Base-by-base conservation (phyloP, 371 early-diverging fungal species). In the Capniomyces stellatus region DNA sequence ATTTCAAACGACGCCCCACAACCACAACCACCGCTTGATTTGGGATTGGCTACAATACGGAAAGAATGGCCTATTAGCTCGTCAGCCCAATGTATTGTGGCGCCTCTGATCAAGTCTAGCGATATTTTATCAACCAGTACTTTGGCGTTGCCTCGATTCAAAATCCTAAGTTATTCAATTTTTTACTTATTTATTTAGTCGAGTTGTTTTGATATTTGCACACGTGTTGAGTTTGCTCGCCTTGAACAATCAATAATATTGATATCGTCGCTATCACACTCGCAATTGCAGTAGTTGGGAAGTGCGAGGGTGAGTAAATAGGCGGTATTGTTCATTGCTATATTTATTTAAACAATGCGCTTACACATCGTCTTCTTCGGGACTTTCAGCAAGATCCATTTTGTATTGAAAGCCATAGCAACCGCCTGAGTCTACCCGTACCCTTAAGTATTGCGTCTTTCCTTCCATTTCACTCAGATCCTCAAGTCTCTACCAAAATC, bases 361-460 rank as follows among this genome's bases (percentile, higher is more conserved):
- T 40, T 40, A 40, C 19, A 90, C 85, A 21, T 91, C 89, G 52
- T 81, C 67, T 4, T 21, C 69, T 46, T 81, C 78, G 0, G 75
- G 64, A 48, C 64, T 69, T 4, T 77, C 74, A 0, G 84, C 83
- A 53, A 94, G 71, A 51, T 87, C 85, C 73, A 93, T 72, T 60
- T 83, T 82, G 70, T 92, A 90, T 66, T 92, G 92, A 64, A 82
- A 90, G 28, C 94, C 95, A 60, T 94, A 92, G 62, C 94, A 94
- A 35, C 95, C 95, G 28, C 95, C 95, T 10, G 91, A 84, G 56
- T 93, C 95, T 23, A 94, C 91, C 10, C 78, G 62, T 31, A 94
- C 69, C 43, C 94, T 78, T 52, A 94, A 39, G 29, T 66, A 66
- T 57, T 66, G 67, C 18, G 67, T 66, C 50, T 56, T 60, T 23